Conservation (phyloP, 768 basidiomycete species). For the Amyloporia xantha region DNA sequence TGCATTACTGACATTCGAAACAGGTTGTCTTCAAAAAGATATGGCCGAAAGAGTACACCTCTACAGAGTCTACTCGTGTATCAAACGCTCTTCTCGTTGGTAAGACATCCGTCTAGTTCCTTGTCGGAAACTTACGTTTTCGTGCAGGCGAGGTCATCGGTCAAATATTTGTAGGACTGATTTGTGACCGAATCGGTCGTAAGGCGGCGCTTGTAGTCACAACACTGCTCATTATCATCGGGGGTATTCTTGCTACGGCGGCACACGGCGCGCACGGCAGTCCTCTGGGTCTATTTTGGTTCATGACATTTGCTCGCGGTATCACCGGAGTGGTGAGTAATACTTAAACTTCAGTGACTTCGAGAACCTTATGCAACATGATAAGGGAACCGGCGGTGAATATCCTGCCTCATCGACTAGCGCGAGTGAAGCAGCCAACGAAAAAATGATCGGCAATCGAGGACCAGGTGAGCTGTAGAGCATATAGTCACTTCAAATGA, state of each 20-base stretch:
- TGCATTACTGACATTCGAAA: neutral
- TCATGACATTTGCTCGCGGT: constrained; percentile 64
- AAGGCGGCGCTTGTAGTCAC: constrained; percentile 70
- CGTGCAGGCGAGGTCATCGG: constrained; percentile 51
- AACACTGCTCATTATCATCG: constrained; percentile 62
- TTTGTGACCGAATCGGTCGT: constrained; percentile 66
- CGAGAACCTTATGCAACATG: neutral
- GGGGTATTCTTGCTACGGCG: constrained; percentile 62
- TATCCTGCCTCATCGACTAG: constrained; percentile 69
- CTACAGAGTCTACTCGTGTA: constrained; percentile 56
- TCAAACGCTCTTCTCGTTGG: constrained; percentile 69
- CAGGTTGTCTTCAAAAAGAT: constrained; percentile 61
- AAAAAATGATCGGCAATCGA: constrained; percentile 50
- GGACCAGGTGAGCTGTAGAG: constrained; percentile 41
- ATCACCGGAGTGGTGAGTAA: constrained; percentile 58
- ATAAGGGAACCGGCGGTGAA: constrained; percentile 72
- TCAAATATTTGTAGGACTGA: constrained; percentile 54
- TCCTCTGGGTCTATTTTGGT: constrained; percentile 64
- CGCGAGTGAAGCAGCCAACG: constrained; percentile 70
- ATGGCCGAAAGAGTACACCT: constrained; percentile 58
- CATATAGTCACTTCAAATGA: neutral
- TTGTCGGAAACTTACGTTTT: too few species aligned
- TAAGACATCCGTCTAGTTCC: too few species aligned
- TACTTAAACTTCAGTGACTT: neutral
- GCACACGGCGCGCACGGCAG: constrained; percentile 57